These are phyloP conservation scores for Thermomyces lanuginosus DNA, from an alignment of 2,329 filamentous ascomycete species.

Conservation along the genomic window DNA sequence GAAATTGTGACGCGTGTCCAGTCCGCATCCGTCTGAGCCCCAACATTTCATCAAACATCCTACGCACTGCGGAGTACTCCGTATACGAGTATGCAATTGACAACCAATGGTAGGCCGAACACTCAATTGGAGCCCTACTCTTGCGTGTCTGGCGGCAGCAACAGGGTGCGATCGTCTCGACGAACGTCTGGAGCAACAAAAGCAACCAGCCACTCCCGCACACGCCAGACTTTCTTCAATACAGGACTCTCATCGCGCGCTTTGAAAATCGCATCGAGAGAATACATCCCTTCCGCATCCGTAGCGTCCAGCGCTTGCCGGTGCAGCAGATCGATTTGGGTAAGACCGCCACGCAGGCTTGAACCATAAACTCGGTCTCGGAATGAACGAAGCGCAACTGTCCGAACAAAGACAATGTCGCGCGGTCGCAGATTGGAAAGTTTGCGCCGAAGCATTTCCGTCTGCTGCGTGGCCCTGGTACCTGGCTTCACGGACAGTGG, in stretches of 20 bases:
- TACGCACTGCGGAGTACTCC: too few species aligned
- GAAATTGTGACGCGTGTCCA: too few species aligned
- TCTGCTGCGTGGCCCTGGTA: slow-evolving; percentile 8
- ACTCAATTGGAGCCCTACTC: slow-evolving; percentile 8
- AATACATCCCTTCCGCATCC: slow-evolving; percentile 43
- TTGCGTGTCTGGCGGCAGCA: slow-evolving; percentile 26
- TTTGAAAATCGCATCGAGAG: slow-evolving; percentile 31
- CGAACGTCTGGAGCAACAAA: slow-evolving; percentile 41
- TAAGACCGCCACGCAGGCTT: slow-evolving; percentile 55
- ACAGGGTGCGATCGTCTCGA: slow-evolving; percentile 11
- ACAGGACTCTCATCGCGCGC: slow-evolving; percentile 31
- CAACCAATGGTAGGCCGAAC: neutral
- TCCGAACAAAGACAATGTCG: slow-evolving; percentile 64
- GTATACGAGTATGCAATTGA: too few species aligned
- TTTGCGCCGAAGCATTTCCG: slow-evolving; percentile 23
- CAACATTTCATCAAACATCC: too few species aligned
- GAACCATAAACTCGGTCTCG: slow-evolving; percentile 67
- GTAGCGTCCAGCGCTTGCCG: slow-evolving; percentile 36
- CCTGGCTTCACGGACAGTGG: slow-evolving; percentile 18
- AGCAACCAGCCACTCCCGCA: slow-evolving; percentile 57
- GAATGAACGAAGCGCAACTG: slow-evolving; percentile 64
- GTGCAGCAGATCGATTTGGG: slow-evolving; percentile 51
- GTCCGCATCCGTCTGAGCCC: too few species aligned
- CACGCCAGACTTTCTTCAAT: slow-evolving; percentile 46
- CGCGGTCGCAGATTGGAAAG: slow-evolving; percentile 42